Base-by-base conservation (phyloP, 192 early-diverging fungal species). In the Backusella morwellensis region DNA sequence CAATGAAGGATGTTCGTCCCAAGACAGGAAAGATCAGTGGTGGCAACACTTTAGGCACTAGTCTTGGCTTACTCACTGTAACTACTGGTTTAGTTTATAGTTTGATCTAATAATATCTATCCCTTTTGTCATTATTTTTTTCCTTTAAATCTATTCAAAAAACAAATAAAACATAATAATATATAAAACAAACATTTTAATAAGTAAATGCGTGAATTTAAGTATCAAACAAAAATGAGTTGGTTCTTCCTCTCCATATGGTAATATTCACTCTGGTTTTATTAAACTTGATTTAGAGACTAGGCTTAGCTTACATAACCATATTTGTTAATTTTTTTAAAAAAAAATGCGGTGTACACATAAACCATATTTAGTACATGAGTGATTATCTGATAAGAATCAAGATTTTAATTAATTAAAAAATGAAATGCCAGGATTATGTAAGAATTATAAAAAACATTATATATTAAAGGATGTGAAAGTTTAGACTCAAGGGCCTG, bases 21-120 rank as follows among this genome's bases (percentile, higher is more conserved):
- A 63, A 35, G 23, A 63, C 8, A 26, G 56, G 23, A 23, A 8
- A 63, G 21, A 12, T 23, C 0, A 63, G 56, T 29, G 56, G 21
- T 26, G 26, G 3, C 12, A 70, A 70, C 7, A 26, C 35, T 26
- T 70, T 70, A 41, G 35, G 35, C 14, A 21, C 7, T 36, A 70
- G 56, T 14, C 36, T 11, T n/a, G n/a, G 21, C n/a, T 41, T 36
- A 70, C 23, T 40, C 32, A 70, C 17, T 70, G 15, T 41, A 70
- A 70, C 68, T 36, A 70, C 68, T 21, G 68, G 15, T 63, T 63
- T 63, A 29, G 56, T 63, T 63, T 63, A 63, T 63, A 26, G 23
- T 9, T 63, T 63, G 23, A 63, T 63, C n/a, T 70, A 70, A 23
- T 41, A n/a, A 69, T 11, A 35, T 68, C 21, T 38, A 35, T 41